phyloP scores from a whole-genome alignment of 2,329 filamentous ascomycete genomes.

The Ceratocystis eucalypticola region DNA sequence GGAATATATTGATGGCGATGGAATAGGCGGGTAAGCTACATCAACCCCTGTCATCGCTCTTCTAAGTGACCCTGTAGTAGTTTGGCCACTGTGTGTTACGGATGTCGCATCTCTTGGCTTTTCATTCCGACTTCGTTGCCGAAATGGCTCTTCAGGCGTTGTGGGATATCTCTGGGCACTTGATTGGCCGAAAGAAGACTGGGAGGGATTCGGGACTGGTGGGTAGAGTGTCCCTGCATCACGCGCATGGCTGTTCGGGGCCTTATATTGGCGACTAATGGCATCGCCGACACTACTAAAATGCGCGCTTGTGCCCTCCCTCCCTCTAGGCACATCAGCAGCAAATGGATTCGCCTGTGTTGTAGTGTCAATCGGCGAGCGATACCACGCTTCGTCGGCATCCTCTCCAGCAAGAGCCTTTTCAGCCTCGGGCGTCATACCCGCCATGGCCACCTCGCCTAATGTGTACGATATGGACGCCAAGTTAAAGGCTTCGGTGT shows the following conservation, averaged over 20 bases:
- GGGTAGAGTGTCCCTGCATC: not conserved
- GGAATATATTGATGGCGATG: conserved; percentile 16
- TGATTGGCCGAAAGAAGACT: not conserved
- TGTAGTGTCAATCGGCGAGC: not conserved
- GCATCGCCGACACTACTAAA: not conserved
- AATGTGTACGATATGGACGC: conserved; percentile 17
- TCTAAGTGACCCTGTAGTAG: not conserved
- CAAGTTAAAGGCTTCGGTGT: conserved; percentile 19
- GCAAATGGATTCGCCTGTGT: not conserved
- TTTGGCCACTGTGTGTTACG: not conserved
- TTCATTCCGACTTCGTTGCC: not conserved
- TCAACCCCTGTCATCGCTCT: conserved; percentile 13
- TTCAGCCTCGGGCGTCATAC: conserved; percentile 10
- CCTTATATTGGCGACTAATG: not conserved
- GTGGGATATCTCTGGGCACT: too few relatives aligned
- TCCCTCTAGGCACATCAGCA: not conserved
- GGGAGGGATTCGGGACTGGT: not conserved
- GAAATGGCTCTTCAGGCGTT: too few relatives aligned
- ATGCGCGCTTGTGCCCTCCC: not conserved
- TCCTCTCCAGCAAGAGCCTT: conserved; percentile 1
- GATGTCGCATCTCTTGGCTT: not conserved
- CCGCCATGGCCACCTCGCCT: conserved; percentile 14
- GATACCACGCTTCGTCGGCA: conserved; percentile 16
- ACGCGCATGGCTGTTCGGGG: not conserved
- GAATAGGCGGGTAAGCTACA: conserved; percentile 14